Evolutionary conservation across 2,329 filamentous ascomycete species (phyloP).

Genomic region (Alternaria sp.): DNA sequence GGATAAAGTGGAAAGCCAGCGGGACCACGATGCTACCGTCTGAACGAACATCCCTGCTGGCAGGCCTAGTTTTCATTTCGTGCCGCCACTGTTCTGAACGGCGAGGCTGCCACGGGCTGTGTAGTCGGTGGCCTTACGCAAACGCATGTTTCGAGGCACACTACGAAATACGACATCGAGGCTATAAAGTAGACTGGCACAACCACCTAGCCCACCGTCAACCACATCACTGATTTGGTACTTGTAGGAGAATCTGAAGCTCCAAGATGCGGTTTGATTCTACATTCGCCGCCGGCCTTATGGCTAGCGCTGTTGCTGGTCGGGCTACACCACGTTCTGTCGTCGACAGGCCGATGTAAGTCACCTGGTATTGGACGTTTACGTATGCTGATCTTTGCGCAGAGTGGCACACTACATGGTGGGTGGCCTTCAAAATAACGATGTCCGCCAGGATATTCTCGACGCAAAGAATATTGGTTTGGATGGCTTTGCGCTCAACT

Average conservation of each 20-base stretch:
- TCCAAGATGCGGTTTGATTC: constrained; percentile 15
- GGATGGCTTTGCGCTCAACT: constrained; percentile 49
- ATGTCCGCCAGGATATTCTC: constrained; percentile 36
- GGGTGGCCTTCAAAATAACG: constrained; percentile 26
- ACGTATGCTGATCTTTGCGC: not conserved
- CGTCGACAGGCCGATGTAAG: constrained; percentile 1
- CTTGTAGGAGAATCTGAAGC: not conserved
- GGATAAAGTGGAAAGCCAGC: not conserved
- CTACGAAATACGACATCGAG: not conserved
- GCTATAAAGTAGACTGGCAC: not conserved
- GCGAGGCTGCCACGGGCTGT: constrained; percentile 4
- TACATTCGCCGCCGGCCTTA: constrained; percentile 5
- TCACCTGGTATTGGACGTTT: not conserved
- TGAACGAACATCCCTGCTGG: not conserved
- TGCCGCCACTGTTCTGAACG: not conserved
- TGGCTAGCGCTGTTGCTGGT: constrained; percentile 12
- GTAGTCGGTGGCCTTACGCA: not conserved
- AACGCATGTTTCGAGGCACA: not conserved
- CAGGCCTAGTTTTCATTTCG: not conserved
- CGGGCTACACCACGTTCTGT: constrained; percentile 2
- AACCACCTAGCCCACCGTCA: not conserved
- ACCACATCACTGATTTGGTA: not conserved
- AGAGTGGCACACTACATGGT: constrained; percentile 39
- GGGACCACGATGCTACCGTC: not conserved
- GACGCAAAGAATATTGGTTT: constrained; percentile 42